Conservation (phyloP, 352 stramenopile species). For the Phytophthora nicotianae region DNA sequence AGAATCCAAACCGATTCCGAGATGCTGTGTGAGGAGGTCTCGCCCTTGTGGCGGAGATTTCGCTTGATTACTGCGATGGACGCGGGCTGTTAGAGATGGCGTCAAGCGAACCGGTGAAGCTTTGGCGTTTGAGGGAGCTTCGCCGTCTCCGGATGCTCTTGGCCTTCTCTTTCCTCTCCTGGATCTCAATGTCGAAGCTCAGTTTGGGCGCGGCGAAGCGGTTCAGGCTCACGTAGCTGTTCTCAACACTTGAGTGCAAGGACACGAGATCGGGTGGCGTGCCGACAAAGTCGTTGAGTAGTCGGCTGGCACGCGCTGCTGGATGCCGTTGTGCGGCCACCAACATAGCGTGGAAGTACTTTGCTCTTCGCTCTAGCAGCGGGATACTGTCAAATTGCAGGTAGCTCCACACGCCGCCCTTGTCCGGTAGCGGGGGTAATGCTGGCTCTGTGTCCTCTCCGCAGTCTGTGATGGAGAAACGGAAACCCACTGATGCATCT, state of each 20-base stretch:
- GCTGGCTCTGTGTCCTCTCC: conserved; percentile 16
- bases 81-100: conserved; percentile 19
- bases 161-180: conserved; percentile 77
- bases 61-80: conserved; percentile 27
- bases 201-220: conserved; percentile 75
- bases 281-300: conserved; percentile 76
- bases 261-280: conserved; percentile 64
- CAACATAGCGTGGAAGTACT: conserved; percentile 76
- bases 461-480: conserved; percentile 33
- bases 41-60: conserved; percentile 19
- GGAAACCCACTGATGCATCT: conserved; percentile 13
- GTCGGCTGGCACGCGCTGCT: conserved; percentile 47
- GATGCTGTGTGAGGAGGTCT: conserved; percentile 25
- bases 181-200: conserved; percentile 69
- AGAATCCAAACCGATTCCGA: conserved; percentile 36
- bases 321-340: conserved; percentile 56
- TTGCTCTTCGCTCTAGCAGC: conserved; percentile 62
- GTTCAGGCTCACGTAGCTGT: conserved; percentile 80
- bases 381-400: conserved; percentile 67
- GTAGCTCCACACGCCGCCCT: conserved; percentile 76
- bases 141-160: conserved; percentile 62
- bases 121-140: conserved; percentile 50
- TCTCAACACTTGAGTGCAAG: conserved; percentile 59
- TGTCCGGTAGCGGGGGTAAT: conserved; percentile 67
- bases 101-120: conserved; percentile 39